Percentiles rank a stretch among this genome's conserved stretches.
Conservation (phyloP, 805 yeast species). For the Cyberlindnera galapagoensis region DNA sequence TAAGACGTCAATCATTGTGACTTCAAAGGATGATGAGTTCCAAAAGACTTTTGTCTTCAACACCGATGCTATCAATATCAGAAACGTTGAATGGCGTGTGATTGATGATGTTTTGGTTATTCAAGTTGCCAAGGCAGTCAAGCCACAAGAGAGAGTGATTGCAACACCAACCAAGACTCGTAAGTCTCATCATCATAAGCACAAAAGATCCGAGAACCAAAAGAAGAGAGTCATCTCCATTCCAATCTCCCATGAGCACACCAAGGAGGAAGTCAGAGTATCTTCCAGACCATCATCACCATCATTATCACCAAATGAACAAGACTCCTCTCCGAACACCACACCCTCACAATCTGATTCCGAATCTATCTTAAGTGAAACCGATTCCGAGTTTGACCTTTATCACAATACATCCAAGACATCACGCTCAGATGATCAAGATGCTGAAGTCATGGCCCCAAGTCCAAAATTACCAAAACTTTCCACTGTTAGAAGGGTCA, state of each 20-base stretch:
- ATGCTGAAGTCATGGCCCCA: conserved; percentile 3
- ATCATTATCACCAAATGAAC: too few species aligned
- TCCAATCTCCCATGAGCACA: not conserved
- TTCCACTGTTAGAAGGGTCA: conserved; percentile 16
- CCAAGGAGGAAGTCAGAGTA: not conserved
- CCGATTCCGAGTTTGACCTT: too few species aligned
- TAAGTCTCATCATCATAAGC: not conserved
- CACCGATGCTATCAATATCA: conserved; percentile 8
- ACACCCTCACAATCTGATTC: too few species aligned
- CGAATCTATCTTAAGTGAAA: conserved; percentile 1
- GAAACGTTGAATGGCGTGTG: conserved; percentile 13
- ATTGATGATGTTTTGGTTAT: conserved; percentile 9
- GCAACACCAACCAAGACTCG: not conserved
- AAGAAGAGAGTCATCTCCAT: conserved; percentile 1
- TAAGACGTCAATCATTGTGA: conserved; percentile 7
- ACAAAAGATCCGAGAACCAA: not conserved
- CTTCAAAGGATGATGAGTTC: conserved; percentile 14
- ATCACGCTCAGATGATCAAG: conserved; percentile 1
- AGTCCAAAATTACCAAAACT: conserved; percentile 14
- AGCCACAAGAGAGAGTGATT: not conserved
- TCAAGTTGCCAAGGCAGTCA: conserved; percentile 15
- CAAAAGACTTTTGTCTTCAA: conserved; percentile 14
- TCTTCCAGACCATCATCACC: not conserved
- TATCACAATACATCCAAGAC: not conserved
- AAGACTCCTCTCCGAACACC: too few species aligned